Base-by-base conservation (phyloP, 768 basidiomycete species). In the Hygrophorus pudorinus region DNA sequence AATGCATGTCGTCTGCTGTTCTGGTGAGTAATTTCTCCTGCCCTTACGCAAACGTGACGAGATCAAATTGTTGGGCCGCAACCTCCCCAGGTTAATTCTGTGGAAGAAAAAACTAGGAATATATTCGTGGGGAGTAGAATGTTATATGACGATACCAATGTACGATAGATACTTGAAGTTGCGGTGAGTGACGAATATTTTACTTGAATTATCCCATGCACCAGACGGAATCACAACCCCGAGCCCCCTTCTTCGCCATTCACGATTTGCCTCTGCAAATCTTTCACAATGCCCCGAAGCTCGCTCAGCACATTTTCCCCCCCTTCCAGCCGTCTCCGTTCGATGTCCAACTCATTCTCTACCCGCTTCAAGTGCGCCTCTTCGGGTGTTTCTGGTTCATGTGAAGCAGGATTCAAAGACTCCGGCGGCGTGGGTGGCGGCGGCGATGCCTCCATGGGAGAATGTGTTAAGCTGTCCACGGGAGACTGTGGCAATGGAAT, bases 401-500 rank as follows among this genome's bases (percentile, higher is more conserved):
- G 28, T 18, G 30, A 17, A 9, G 29, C 13, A 11, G 20, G 39
- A 21, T 16, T 8, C 37, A 27, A n/a, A 4, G 9, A 8, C 13
- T 27, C 18, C 11, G 37, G 27, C 17, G 40, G 44, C 33, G 35
- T 36, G 21, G 33, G 36, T 34, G 49, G 24, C 14, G 28, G 43
- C 12, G 38, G 37, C 14, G 42, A 39, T 1, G 18, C 37, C 38
- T 24, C 38, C 32, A 41, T 48, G 20, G 35, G 37, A 5, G 42
- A 43, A 24, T 24, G 24, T 7, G 24, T 24, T 24, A 7, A 24
- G 4, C 24, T 24, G 4, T 24, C 24, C n/a, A 30, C 35, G 2
- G 53, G 51, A 17, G 54, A 54, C n/a, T 33, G 37, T 2, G 44
- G 51, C 2, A 50, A 40, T 4, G 53, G 49, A 20, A 51, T 47